phyloP scores from a whole-genome alignment of 257 asterid genomes.

The Ballota nigra region DNA sequence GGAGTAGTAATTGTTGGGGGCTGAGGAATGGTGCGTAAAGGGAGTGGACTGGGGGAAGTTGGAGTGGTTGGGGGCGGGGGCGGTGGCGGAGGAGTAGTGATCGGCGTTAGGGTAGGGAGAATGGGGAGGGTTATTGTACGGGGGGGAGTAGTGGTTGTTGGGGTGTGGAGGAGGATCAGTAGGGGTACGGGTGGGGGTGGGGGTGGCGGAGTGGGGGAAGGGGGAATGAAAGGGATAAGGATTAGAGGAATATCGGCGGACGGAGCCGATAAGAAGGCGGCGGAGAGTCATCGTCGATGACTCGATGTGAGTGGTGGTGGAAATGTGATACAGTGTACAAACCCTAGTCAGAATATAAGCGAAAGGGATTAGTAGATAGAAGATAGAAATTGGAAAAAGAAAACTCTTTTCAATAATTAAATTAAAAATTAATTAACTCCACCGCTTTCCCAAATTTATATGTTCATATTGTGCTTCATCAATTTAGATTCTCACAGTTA shows the following conservation, averaged over 20 bases:
- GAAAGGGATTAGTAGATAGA: background rate
- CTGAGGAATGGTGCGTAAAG: background rate
- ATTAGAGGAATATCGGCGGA: slow-evolving; percentile 39
- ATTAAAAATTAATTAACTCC: background rate
- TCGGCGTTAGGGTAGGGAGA: background rate
- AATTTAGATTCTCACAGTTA: too few relatives aligned
- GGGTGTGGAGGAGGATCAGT: background rate
- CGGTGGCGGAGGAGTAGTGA: background rate
- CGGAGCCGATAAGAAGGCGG: slow-evolving; percentile 43
- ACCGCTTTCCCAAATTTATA: background rate
- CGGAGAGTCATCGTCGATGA: slow-evolving; percentile 28
- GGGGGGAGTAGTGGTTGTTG: background rate
- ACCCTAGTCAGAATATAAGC: slow-evolving; percentile 20
- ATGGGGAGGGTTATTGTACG: background rate
- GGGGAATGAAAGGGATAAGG: slow-evolving; percentile 33
- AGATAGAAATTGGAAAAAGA: background rate
- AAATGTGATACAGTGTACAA: background rate
- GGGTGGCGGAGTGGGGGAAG: slow-evolving; percentile 17
- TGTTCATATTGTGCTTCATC: background rate
- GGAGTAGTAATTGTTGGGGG: background rate
- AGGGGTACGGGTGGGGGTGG: background rate
- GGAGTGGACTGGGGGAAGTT: background rate
- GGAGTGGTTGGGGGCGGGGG: background rate
- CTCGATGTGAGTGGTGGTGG: background rate
- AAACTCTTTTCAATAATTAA: background rate